phyloP scores from a whole-genome alignment of 139 green algal species.

The Auxenochlorella protothecoides region DNA sequence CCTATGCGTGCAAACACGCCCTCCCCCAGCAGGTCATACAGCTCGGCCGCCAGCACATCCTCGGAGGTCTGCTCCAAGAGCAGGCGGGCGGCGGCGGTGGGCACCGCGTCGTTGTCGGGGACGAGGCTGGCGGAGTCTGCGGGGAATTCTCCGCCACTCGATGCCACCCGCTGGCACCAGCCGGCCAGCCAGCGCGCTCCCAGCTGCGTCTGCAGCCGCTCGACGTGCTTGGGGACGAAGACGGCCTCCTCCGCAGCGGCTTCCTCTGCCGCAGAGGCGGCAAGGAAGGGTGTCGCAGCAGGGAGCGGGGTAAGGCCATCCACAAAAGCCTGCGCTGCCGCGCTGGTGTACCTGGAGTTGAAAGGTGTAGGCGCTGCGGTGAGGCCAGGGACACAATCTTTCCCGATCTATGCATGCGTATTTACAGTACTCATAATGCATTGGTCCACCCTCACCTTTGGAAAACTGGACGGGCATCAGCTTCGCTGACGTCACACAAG shows the following conservation, averaged over 20 bases:
- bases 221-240: conserved; percentile 12
- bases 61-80: conserved; percentile 7
- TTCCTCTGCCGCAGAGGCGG: conserved; percentile 7
- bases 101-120: conserved; percentile 14
- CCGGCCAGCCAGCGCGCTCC: conserved; percentile 12
- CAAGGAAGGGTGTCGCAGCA: not conserved
- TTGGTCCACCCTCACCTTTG: too few relatives aligned
- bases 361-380: too few relatives aligned
- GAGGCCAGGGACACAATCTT: too few relatives aligned
- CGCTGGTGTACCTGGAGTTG: too few relatives aligned
- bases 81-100: conserved; percentile 15
- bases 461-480: too few relatives aligned
- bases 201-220: conserved; percentile 2
- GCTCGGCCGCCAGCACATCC: conserved; percentile 53
- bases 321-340: too few relatives aligned
- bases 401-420: too few relatives aligned
- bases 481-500: too few relatives aligned
- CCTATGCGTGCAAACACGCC: conserved; percentile 55
- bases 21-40: conserved; percentile 77
- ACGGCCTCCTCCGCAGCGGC: conserved; percentile 14
- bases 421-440: too few relatives aligned
- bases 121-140: not conserved
- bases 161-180: conserved; percentile 5
- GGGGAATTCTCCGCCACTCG: not conserved
- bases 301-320: too few relatives aligned